phyloP scores from a whole-genome alignment of 208 protist species.

The Trypanosoma avium region DNA sequence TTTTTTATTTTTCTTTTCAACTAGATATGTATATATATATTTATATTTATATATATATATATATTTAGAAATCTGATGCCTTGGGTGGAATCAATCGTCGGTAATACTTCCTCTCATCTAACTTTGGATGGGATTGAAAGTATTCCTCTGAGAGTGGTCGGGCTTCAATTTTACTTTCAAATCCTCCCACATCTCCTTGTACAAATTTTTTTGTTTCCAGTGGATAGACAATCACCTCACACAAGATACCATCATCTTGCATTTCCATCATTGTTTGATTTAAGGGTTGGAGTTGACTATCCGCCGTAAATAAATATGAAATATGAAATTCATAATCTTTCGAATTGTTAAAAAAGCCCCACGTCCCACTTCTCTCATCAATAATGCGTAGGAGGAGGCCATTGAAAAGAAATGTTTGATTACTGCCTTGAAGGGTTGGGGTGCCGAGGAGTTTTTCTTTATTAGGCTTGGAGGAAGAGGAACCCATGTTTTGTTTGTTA shows the following conservation, averaged over 20 bases:
- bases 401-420: conserved; percentile 58
- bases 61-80: conserved; percentile 43
- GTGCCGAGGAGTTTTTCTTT: conserved; percentile 3
- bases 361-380: conserved; percentile 35
- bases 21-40: not conserved
- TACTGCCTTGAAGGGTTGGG: conserved; percentile 15
- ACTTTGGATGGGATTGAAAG: conserved; percentile 58
- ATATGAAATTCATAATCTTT: conserved; percentile 87
- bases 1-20: conserved; percentile 3
- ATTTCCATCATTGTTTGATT: conserved; percentile 40
- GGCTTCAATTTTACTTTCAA: conserved; percentile 80
- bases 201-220: conserved; percentile 73
- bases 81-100: conserved; percentile 57
- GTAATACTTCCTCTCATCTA: conserved; percentile 64
- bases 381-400: conserved; percentile 74
- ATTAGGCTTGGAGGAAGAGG: conserved; percentile 14
- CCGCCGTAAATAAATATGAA: conserved; percentile 66
- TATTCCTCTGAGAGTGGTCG: conserved; percentile 74
- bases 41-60: not conserved
- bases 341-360: conserved; percentile 76
- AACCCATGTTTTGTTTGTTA: conserved; percentile 27
- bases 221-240: conserved; percentile 54
- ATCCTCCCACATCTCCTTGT: conserved; percentile 48
- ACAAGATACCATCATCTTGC: conserved; percentile 76
- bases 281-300: conserved; percentile 46